Evolutionary conservation across 2,329 filamentous ascomycete genomes (phyloP).

Genomic region (Neopestalotiopsis sp.): DNA sequence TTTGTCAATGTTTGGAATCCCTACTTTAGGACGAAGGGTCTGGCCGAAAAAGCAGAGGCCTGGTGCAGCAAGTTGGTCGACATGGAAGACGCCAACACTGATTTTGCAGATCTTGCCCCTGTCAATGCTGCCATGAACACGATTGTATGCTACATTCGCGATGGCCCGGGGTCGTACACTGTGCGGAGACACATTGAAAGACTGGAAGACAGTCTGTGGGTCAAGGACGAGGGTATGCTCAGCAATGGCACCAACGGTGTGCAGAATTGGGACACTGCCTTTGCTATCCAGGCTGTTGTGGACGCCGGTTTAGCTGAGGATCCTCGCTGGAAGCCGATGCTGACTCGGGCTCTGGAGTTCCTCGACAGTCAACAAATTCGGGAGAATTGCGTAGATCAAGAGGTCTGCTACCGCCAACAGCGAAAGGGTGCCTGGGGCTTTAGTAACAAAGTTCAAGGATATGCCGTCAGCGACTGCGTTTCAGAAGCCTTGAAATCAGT

Average conservation of each 20-base stretch:
- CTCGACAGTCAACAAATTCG: slow-evolving; percentile 91
- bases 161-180: slow-evolving; percentile 76
- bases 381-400: slow-evolving; percentile 79
- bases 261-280: slow-evolving; percentile 95
- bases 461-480: slow-evolving; percentile 94
- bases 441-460: slow-evolving; percentile 90
- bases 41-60: slow-evolving; percentile 76
- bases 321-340: slow-evolving; percentile 80
- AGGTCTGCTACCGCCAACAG: slow-evolving; percentile 84
- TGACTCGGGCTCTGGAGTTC: slow-evolving; percentile 81
- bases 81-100: slow-evolving; percentile 92
- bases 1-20: slow-evolving; percentile 83
- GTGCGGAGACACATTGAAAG: slow-evolving; percentile 81
- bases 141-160: slow-evolving; percentile 82
- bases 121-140: slow-evolving; percentile 92
- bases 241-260: slow-evolving; percentile 98
- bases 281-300: slow-evolving; percentile 81
- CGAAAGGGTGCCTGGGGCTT: slow-evolving; percentile 97
- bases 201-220: slow-evolving; percentile 86
- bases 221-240: slow-evolving; percentile 91
- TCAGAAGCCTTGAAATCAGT: slow-evolving; percentile 89
- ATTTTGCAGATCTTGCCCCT: slow-evolving; percentile 83
- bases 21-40: slow-evolving; percentile 68
- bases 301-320: slow-evolving; percentile 81
- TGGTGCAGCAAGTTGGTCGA: slow-evolving; percentile 85